These are phyloP conservation scores for Malus hybrid DNA, from an alignment of 331 rosid species.

Conservation along the genomic window DNA sequence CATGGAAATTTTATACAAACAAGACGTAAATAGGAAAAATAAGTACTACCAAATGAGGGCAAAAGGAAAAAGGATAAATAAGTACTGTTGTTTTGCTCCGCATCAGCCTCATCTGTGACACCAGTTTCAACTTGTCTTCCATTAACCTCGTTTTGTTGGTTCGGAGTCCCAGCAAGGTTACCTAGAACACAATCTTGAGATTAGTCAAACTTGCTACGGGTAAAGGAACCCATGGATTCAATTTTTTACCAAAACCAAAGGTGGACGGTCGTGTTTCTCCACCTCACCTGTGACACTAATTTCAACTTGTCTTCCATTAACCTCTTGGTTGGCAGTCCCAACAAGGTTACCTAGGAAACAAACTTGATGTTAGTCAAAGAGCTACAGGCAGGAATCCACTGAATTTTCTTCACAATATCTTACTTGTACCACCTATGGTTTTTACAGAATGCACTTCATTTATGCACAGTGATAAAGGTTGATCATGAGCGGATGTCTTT, in stretches of 20 bases:
- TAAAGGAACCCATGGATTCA: conserved; percentile 3
- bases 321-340: neutral
- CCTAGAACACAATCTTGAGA: neutral
- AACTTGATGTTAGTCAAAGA: neutral
- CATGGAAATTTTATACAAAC: neutral
- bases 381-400: neutral
- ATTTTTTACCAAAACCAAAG: neutral
- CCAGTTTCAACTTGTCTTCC: neutral
- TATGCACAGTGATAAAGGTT: neutral
- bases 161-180: neutral
- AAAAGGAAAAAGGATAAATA: neutral
- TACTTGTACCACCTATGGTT: neutral
- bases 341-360: neutral
- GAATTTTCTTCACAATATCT: neutral
- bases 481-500: neutral
- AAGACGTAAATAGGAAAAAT: neutral
- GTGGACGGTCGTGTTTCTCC: neutral
- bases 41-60: neutral
- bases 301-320: neutral
- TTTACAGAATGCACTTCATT: neutral
- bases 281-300: neutral
- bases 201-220: neutral
- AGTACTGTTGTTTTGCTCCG: neutral
- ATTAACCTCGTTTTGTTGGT: neutral
- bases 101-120: neutral